Evolutionary conservation across 2,329 filamentous ascomycete species (phyloP).

Genomic region (Penicillium sp.): DNA sequence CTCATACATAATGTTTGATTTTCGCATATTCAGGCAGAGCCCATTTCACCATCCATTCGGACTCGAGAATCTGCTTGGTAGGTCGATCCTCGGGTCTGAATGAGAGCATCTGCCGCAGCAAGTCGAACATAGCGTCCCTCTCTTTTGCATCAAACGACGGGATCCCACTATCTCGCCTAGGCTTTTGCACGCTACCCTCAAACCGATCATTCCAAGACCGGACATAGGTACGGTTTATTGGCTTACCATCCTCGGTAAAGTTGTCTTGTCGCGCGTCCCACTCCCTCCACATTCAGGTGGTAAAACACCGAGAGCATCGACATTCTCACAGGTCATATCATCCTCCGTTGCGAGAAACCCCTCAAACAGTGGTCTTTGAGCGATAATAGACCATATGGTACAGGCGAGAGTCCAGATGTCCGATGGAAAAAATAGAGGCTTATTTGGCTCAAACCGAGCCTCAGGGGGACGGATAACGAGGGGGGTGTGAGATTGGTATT

Average conservation of each 20-base stretch:
- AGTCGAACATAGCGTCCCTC: slow-evolving; percentile 16
- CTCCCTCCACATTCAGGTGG: not conserved
- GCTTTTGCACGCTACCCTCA: slow-evolving; percentile 17
- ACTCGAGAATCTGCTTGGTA: slow-evolving; percentile 19
- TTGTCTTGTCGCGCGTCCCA: not conserved
- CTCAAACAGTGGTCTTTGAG: not conserved
- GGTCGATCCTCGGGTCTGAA: slow-evolving; percentile 20
- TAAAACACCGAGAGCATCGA: not conserved
- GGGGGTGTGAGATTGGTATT: slow-evolving; percentile 20
- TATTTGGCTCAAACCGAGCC: slow-evolving; percentile 32
- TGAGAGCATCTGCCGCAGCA: slow-evolving; percentile 25
- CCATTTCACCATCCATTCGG: slow-evolving; percentile 28
- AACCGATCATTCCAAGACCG: slow-evolving; percentile 27
- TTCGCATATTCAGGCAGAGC: slow-evolving; percentile 20
- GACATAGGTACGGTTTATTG: slow-evolving; percentile 7
- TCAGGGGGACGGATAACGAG: slow-evolving; percentile 33
- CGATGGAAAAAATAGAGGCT: slow-evolving; percentile 25
- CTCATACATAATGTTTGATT: not conserved
- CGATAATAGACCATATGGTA: slow-evolving; percentile 28
- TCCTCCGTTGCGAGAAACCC: not conserved
- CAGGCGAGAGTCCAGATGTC: slow-evolving; percentile 42
- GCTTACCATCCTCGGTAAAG: slow-evolving; percentile 18
- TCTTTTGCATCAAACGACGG: slow-evolving; percentile 13
- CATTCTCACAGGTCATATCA: not conserved
- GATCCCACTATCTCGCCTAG: slow-evolving; percentile 11